A percentile compares a stretch with the other conserved stretches of the same genome.
phyloP scores from a whole-genome alignment of 2,329 filamentous ascomycete species.

The Graphiopsis chlorocephala region DNA sequence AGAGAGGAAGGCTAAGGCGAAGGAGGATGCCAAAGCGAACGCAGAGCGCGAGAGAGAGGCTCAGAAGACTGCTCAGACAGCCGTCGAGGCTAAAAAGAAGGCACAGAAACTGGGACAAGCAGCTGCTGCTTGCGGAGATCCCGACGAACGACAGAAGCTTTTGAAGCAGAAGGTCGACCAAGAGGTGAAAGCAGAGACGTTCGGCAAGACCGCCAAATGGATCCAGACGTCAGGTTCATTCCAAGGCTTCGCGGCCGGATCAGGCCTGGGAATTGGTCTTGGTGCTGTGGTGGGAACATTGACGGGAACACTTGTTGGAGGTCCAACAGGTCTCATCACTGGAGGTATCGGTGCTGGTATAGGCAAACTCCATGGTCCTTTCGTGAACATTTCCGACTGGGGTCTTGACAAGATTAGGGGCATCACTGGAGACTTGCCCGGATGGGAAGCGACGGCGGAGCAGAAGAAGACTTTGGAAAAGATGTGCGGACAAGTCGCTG shows the following conservation, averaged over 20 bases:
- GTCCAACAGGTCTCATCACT: constrained; percentile 25
- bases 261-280: constrained; percentile 30
- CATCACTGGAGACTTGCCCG: constrained; percentile 29
- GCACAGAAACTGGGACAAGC: constrained; percentile 30
- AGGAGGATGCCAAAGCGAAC: constrained; percentile 4
- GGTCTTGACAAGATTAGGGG: constrained; percentile 26
- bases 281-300: constrained; percentile 30
- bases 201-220: constrained; percentile 35
- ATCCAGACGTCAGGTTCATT: constrained; percentile 27
- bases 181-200: constrained; percentile 31
- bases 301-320: constrained; percentile 33
- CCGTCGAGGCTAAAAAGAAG: constrained; percentile 27
- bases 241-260: constrained; percentile 31
- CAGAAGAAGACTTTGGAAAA: constrained; percentile 33
- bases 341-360: constrained; percentile 29
- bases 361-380: constrained; percentile 29
- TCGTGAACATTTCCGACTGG: constrained; percentile 29
- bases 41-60: constrained; percentile 23
- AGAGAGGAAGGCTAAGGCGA: constrained; percentile 5
- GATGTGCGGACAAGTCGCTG: constrained; percentile 31
- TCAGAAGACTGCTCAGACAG: constrained; percentile 26
- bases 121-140: constrained; percentile 30
- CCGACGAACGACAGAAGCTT: constrained; percentile 33
- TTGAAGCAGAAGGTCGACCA: constrained; percentile 31
- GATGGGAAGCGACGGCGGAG: constrained; percentile 31